Conservation (phyloP, 73 alveolate species). For the Diophrys appendiculata region DNA sequence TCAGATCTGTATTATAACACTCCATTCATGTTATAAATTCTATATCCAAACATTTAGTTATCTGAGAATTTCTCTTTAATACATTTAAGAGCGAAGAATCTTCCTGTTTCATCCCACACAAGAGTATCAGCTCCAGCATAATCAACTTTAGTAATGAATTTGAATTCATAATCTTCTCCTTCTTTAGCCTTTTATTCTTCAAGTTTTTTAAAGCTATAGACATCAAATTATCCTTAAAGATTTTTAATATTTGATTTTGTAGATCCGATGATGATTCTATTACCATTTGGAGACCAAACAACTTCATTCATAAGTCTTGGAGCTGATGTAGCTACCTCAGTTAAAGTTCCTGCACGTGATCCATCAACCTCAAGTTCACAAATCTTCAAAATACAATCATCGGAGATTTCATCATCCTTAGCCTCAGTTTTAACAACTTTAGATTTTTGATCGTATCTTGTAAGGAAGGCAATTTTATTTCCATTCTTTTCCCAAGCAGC, state of each 20-base stretch:
- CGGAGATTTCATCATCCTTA: neutral
- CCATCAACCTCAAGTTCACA: neutral
- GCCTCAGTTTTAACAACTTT: conserved; percentile 38
- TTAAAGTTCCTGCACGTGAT: neutral
- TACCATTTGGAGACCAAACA: neutral
- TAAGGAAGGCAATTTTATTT: conserved; percentile 43
- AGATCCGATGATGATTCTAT: neutral
- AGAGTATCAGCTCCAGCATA: conserved; percentile 33
- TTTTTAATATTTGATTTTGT: neutral
- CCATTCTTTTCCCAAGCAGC: conserved; percentile 52
- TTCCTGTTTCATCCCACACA: conserved; percentile 53
- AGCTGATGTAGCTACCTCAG: neutral
- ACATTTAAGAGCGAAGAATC: conserved; percentile 20
- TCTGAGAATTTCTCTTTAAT: neutral
- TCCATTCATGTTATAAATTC: neutral
- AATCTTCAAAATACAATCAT: neutral
- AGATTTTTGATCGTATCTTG: conserved; percentile 16
- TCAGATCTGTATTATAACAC: neutral
- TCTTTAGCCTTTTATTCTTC: conserved; percentile 17
- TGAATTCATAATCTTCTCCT: conserved; percentile 47
- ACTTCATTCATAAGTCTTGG: neutral
- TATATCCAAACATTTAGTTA: neutral
- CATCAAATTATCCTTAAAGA: neutral
- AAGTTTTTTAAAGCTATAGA: neutral
- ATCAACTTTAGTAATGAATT: conserved; percentile 21